phyloP scores from a whole-genome alignment of 306 rosid genomes.

The Glycine tomentella region DNA sequence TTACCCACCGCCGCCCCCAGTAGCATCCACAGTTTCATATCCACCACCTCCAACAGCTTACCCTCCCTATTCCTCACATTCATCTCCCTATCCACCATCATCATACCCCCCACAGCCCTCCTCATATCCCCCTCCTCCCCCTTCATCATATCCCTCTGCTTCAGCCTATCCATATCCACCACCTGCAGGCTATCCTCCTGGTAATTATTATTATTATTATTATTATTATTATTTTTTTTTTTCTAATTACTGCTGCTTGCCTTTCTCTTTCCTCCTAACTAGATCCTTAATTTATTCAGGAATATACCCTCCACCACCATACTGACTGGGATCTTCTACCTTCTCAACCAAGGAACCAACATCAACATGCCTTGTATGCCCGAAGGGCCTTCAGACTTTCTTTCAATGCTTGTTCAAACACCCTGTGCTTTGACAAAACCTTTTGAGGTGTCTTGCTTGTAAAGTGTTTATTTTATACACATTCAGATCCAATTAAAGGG shows the following conservation, averaged over 20 bases:
- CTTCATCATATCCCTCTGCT: background rate
- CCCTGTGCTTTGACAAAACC: background rate
- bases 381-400: background rate
- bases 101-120: background rate
- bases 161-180: conserved; percentile 47
- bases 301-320: conserved; percentile 73
- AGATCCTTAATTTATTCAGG: conserved; percentile 56
- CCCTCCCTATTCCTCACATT: conserved; percentile 47
- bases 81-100: conserved; percentile 38
- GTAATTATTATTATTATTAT: conserved; percentile 45
- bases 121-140: conserved; percentile 5
- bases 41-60: conserved; percentile 31
- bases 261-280: background rate
- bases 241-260: no score
- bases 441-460: background rate
- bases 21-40: background rate
- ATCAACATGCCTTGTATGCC: background rate
- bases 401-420: background rate
- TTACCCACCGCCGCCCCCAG: conserved; percentile 5
- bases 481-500: background rate
- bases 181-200: conserved; percentile 62
- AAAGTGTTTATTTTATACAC: background rate
- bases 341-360: no score
- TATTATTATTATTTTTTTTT: no score
- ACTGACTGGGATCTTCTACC: conserved; percentile 47